phyloP scores from a whole-genome alignment of 441 rosid species.

The Euphorbia celastroides region DNA sequence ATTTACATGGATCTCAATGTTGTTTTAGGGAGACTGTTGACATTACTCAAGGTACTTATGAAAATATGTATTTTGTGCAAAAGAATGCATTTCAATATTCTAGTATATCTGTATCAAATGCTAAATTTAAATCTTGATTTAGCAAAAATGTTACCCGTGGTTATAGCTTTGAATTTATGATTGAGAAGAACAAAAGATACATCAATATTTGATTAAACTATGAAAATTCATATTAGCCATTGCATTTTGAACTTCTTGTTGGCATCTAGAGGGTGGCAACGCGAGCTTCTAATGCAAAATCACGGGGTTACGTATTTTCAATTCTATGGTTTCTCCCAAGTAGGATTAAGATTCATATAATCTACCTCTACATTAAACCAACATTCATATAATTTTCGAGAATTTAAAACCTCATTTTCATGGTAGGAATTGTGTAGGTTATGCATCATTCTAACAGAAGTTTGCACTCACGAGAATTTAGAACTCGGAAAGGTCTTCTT shows the following conservation, averaged over 20 bases:
- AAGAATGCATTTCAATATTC: not conserved
- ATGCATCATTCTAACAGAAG: constrained; percentile 79
- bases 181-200: too few relatives aligned
- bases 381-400: not conserved
- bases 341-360: not conserved
- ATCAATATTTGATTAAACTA: not conserved
- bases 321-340: not conserved
- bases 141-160: not conserved
- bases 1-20: constrained; percentile 1
- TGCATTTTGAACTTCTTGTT: not conserved
- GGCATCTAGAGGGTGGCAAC: not conserved
- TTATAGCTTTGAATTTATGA: too few relatives aligned
- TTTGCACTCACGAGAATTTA: constrained; percentile 65
- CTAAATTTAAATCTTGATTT: not conserved
- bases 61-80: not conserved
- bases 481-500: constrained; percentile 68
- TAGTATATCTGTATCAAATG: not conserved
- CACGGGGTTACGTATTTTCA: not conserved
- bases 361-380: not conserved
- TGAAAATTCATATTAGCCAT: not conserved
- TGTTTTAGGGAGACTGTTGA: not conserved
- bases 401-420: not conserved
- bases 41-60: constrained; percentile 3
- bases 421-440: constrained; percentile 15
- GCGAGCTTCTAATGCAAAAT: not conserved